Base-by-base conservation (phyloP, 1,139 yeast species). In the Blastobotrys serpentis region DNA sequence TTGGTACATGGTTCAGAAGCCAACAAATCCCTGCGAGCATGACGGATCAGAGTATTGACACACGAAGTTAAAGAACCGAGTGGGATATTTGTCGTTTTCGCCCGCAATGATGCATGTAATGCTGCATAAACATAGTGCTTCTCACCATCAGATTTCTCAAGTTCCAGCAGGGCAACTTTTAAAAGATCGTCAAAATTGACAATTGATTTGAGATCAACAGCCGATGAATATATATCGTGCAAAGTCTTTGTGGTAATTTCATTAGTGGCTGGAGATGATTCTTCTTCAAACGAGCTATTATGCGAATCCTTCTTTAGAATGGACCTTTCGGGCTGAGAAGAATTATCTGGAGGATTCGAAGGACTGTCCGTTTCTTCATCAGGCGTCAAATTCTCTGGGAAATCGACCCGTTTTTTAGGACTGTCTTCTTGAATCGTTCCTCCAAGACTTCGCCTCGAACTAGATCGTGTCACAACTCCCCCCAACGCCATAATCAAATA, bases 401-500 rank as follows among this genome's bases (percentile, higher is more conserved):
- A 36, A 36, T 36, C 40, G n/a, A 36, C 40, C 40, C 22, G 19
- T 17, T 36, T 36, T 11, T 25, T 36, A 23, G 23, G 19, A n/a
- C 40, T 18, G 7, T 19, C 40, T 18, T 36, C 40, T 7, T 29
- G 32, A 4, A 14, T 29, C 13, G 32, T 10, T 29, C n/a, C 32
- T 4, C 7, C 32, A 4, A 29, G 4, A 11, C 32, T 29, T 11
- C 40, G 18, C 23, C 40, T 11, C 19, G 40, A 18, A n/a, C 25
- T 29, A 8, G 40, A 36, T n/a, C 40, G 40, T 18, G 25, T 36
- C 25, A 44, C 40, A 13, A 82, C 89, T 0, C 81, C 90, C 2
- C 59, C 62, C 37, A 69, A 76, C 18, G 83, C 85, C 59, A 81
- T 88, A 0, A 70, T 71, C n/a, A n/a, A n/a, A 77, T 78, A 51